These are phyloP conservation scores for Candida tunisiensis DNA, from an alignment of 1,139 yeast species.

Conservation along the genomic window DNA sequence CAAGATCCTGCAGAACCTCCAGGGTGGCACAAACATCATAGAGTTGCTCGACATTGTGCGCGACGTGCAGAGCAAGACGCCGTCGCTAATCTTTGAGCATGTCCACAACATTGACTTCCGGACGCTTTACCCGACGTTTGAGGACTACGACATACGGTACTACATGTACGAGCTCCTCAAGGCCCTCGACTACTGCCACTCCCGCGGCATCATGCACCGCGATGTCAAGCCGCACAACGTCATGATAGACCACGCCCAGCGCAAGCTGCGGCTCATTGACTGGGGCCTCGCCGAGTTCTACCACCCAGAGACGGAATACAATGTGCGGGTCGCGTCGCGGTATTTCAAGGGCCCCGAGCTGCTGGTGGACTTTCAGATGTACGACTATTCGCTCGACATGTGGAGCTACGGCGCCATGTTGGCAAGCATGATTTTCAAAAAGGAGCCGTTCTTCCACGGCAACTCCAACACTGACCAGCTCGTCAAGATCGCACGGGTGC, in stretches of 20 bases:
- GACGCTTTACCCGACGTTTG: slow-evolving; percentile 67
- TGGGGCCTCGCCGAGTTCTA: slow-evolving; percentile 97
- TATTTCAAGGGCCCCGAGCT: slow-evolving; percentile 93
- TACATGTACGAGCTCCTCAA: slow-evolving; percentile 72
- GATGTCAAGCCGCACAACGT: slow-evolving; percentile 96
- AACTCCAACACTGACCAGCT: slow-evolving; percentile 87
- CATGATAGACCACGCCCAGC: slow-evolving; percentile 74
- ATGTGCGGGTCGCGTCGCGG: slow-evolving; percentile 88
- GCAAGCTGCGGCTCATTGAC: slow-evolving; percentile 61
- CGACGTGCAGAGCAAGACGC: slow-evolving; percentile 61
- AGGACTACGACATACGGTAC: slow-evolving; percentile 59
- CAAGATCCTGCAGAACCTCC: slow-evolving; percentile 66
- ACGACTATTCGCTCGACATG: slow-evolving; percentile 80
- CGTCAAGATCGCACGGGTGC: slow-evolving; percentile 76
- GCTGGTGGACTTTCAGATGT: slow-evolving; percentile 69
- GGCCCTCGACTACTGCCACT: slow-evolving; percentile 81
- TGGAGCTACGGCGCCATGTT: slow-evolving; percentile 96
- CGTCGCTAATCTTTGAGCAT: slow-evolving; percentile 77
- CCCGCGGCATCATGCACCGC: slow-evolving; percentile 93
- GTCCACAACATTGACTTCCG: slow-evolving; percentile 78
- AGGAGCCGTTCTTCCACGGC: slow-evolving; percentile 93
- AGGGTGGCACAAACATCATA: slow-evolving; percentile 67
- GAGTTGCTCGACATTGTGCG: slow-evolving; percentile 64
- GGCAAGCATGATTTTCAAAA: slow-evolving; percentile 90
- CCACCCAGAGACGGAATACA: slow-evolving; percentile 81